Conservation (phyloP, 352 stramenopile species). For the Phytophthora agathidicida region DNA sequence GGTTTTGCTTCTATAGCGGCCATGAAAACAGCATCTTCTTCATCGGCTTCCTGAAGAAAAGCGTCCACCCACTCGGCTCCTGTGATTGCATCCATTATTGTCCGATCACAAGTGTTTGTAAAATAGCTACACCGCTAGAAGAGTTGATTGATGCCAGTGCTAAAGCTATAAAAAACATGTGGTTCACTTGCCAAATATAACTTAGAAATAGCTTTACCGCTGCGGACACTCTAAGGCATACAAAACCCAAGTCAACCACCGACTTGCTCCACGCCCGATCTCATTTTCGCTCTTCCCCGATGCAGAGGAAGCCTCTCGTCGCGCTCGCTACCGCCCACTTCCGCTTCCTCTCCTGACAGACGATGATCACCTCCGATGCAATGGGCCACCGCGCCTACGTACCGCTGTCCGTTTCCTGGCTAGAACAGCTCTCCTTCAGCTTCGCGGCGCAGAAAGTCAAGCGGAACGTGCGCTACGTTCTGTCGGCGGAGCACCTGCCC, state of each 20-base stretch:
- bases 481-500: conserved; percentile 24
- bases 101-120: too few species aligned
- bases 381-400: conserved; percentile 13
- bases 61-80: too few species aligned
- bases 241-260: background rate
- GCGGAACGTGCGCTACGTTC: conserved; percentile 26
- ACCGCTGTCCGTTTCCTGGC: conserved; percentile 31
- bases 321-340: background rate
- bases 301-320: background rate
- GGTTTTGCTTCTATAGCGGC: too few species aligned
- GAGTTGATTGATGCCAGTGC: too few species aligned
- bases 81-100: too few species aligned
- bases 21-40: too few species aligned
- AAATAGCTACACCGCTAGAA: too few species aligned
- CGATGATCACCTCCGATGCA: background rate
- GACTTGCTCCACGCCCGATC: too few species aligned
- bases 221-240: background rate
- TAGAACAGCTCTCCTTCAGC: conserved; percentile 29
- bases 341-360: background rate
- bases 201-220: too few species aligned
- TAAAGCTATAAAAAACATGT: too few species aligned
- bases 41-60: too few species aligned
- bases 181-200: too few species aligned
- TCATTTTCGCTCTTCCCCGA: background rate
- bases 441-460: conserved; percentile 20